Evolutionary conservation across 1,139 yeast genomes (phyloP).

Genomic region (Diutina ranongensis): DNA sequence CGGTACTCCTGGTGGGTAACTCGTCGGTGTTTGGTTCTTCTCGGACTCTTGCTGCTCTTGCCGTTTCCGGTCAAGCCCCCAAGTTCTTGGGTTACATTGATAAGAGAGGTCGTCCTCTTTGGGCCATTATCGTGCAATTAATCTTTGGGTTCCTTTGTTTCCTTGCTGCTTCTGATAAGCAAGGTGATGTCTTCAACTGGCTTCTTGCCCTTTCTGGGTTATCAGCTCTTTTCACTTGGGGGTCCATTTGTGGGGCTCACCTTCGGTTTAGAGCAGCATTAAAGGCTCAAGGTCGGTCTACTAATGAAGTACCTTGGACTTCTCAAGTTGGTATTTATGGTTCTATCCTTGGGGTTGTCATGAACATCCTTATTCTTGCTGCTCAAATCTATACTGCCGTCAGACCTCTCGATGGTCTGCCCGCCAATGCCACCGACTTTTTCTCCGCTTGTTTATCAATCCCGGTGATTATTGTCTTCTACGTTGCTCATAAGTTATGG

Average conservation of each 20-base stretch:
- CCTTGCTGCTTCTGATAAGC: constrained; percentile 48
- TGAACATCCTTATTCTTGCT: constrained; percentile 37
- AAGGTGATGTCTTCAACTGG: constrained; percentile 29
- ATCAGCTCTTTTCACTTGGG: constrained; percentile 34
- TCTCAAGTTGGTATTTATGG: constrained; percentile 49
- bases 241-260: constrained; percentile 44
- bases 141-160: constrained; percentile 58
- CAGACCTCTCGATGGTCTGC: constrained; percentile 24
- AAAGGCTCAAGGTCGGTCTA: constrained; percentile 27
- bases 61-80: constrained; percentile 25
- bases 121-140: constrained; percentile 17
- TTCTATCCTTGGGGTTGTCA: constrained; percentile 35
- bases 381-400: constrained; percentile 40
- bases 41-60: constrained; percentile 24
- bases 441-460: constrained; percentile 27
- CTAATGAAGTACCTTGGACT: constrained; percentile 40
- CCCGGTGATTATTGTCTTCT: constrained; percentile 25
- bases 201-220: constrained; percentile 30
- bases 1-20: constrained; percentile 46
- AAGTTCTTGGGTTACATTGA: constrained; percentile 20
- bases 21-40: constrained; percentile 27
- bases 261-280: constrained; percentile 73
- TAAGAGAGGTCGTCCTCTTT: constrained; percentile 23
- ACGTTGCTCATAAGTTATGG: constrained; percentile 32
- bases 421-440: constrained; percentile 24